Evolutionary conservation across 2,329 filamentous ascomycete species (phyloP).

Genomic region (Colletotrichum sp.): DNA sequence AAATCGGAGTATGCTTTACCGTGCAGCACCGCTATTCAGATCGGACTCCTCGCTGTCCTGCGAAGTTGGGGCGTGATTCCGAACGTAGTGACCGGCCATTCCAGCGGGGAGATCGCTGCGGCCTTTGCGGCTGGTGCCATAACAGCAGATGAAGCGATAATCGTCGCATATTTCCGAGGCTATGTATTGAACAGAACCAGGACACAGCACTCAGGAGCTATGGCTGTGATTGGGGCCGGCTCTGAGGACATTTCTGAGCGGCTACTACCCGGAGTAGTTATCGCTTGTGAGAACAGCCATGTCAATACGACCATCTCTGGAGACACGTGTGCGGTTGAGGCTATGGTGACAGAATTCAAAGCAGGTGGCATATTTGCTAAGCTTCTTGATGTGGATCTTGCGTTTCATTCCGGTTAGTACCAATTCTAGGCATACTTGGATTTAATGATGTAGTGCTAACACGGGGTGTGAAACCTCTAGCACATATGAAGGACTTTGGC

Average conservation of each 20-base stretch:
- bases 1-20: conserved; percentile 31
- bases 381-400: conserved; percentile 38
- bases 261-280: conserved; percentile 26
- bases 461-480: conserved; percentile 36
- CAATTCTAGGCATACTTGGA: neutral
- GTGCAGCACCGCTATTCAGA: conserved; percentile 37
- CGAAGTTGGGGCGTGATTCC: conserved; percentile 32
- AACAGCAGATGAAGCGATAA: conserved; percentile 37
- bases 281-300: conserved; percentile 34
- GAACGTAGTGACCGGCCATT: conserved; percentile 43
- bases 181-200: neutral
- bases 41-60: conserved; percentile 46
- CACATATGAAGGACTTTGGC: neutral
- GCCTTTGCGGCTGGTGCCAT: conserved; percentile 44
- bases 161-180: conserved; percentile 40
- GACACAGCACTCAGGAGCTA: conserved; percentile 24
- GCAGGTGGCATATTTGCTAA: conserved; percentile 31
- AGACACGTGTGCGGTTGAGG: conserved; percentile 23
- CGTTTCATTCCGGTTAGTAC: conserved; percentile 40
- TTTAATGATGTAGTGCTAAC: neutral
- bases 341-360: conserved; percentile 30
- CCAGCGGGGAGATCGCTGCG: conserved; percentile 48
- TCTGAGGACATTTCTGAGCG: conserved; percentile 27
- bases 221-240: conserved; percentile 44
- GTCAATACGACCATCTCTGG: conserved; percentile 31